Percentiles rank a stretch among this genome's conserved stretches.
These are phyloP conservation scores for Lactarius akahatsu DNA, from an alignment of 768 basidiomycete species.

Conservation along the genomic window DNA sequence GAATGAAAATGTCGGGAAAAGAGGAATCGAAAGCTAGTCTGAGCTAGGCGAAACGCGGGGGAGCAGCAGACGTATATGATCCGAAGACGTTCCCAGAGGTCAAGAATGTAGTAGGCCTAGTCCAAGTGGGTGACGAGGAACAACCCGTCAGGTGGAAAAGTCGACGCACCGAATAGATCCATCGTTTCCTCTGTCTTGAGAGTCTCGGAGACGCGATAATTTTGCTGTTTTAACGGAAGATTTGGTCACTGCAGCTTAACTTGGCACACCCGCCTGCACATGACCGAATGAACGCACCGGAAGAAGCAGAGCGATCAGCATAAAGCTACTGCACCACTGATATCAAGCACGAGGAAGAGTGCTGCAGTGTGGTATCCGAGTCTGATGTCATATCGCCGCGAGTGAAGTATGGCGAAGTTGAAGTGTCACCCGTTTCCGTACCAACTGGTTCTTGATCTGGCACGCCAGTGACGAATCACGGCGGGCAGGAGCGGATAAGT, in stretches of 20 bases:
- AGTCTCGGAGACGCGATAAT: conserved; percentile 92
- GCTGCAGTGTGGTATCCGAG: too few relatives aligned
- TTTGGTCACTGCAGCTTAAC: conserved; percentile 83
- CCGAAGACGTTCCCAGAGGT: not conserved
- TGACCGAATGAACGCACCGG: conserved; percentile 21
- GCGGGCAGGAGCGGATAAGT: too few relatives aligned
- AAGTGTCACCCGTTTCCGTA: conserved; percentile 80
- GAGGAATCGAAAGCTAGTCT: conserved; percentile 72
- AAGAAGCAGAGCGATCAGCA: not conserved
- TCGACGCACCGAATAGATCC: conserved; percentile 71
- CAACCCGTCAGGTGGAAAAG: not conserved
- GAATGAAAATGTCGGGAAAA: conserved; percentile 96
- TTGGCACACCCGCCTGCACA: conserved; percentile 62
- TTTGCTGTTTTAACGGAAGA: conserved; percentile 93
- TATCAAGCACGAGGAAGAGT: conserved; percentile 95
- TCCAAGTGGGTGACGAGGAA: not conserved
- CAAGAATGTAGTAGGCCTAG: not conserved
- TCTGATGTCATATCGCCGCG: not conserved
- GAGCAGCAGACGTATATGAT: too few relatives aligned
- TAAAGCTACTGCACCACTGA: conserved; percentile 70
- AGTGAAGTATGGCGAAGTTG: not conserved
- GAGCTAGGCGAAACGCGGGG: conserved; percentile 7
- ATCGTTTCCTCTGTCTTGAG: conserved; percentile 91
- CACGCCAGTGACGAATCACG: conserved; percentile 92
- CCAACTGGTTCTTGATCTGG: conserved; percentile 52